Percentiles rank a stretch among this genome's conserved stretches.
Conservation (phyloP, 1,284 basidiomycete genomes). For the Porodaedalea pini region DNA sequence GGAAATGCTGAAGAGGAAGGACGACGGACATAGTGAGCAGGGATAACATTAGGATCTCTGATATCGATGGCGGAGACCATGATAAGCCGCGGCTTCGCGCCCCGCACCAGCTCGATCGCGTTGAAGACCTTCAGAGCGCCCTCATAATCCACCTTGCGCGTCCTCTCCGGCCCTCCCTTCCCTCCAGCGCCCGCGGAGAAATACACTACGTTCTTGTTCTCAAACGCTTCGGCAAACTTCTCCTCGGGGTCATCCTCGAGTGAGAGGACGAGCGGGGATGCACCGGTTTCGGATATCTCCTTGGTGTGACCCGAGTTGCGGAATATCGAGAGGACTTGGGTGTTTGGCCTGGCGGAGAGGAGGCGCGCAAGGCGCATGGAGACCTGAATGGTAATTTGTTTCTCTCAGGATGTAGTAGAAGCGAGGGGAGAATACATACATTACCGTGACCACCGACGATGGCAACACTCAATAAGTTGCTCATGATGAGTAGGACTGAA, state of each 20-base stretch:
- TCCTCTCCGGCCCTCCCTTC: conserved; percentile 60
- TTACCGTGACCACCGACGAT: conserved; percentile 55
- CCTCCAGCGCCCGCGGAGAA: conserved; percentile 71
- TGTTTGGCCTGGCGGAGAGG: conserved; percentile 35
- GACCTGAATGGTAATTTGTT: conserved; percentile 34
- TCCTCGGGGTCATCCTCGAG: conserved; percentile 51
- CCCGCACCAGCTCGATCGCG: conserved; percentile 54
- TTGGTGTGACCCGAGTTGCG: conserved; percentile 43
- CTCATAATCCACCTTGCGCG: conserved; percentile 65
- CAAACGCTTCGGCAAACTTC: conserved; percentile 49
- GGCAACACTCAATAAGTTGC: conserved; percentile 32
- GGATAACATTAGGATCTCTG: conserved; percentile 48
- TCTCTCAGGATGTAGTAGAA: not conserved
- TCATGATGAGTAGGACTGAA: no score
- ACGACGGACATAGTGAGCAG: conserved; percentile 57
- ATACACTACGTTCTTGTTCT: conserved; percentile 52
- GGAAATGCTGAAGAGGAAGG: no score
- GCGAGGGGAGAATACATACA: conserved; percentile 30
- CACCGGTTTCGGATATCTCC: conserved; percentile 44
- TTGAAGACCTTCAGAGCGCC: conserved; percentile 73
- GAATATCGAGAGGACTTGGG: conserved; percentile 58
- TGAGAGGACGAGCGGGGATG: conserved; percentile 54
- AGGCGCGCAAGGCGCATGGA: conserved; percentile 52
- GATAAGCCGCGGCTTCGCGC: conserved; percentile 51
- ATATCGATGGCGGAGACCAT: conserved; percentile 67